Conservation (phyloP, 164 flowering plant species). For the Chloranthus sessilifolius region DNA sequence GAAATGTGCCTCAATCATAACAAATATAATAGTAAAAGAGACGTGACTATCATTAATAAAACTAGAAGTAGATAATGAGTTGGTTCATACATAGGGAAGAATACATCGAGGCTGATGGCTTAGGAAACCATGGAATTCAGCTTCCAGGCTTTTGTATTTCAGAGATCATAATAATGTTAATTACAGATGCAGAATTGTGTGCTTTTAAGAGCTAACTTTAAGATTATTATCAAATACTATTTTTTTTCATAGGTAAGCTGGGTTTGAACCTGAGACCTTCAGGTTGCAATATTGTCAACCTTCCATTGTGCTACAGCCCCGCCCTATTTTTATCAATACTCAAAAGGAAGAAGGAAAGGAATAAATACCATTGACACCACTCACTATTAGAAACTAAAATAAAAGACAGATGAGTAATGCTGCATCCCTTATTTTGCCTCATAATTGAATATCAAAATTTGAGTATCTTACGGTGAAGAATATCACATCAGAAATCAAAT, state of each 20-base stretch:
- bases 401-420: not conserved
- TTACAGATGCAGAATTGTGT: no score
- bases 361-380: not conserved
- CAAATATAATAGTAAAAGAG: not conserved
- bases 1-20: not conserved
- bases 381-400: no score
- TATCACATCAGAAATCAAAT: not conserved
- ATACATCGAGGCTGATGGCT: not conserved
- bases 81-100: not conserved
- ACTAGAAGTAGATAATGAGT: no score
- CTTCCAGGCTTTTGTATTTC: no score
- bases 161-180: no score
- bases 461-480: not conserved
- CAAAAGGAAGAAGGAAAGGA: not conserved
- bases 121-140: not conserved
- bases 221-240: no score
- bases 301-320: no score
- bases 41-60: not conserved
- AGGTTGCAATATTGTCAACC: no score
- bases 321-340: not conserved
- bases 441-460: not conserved
- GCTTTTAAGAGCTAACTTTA: no score
- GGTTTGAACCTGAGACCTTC: no score
- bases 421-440: not conserved
- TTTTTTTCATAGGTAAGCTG: no score